A percentile compares a stretch with the other conserved stretches of the same genome.
Conservation (phyloP, 345 rosid species). For the Isatis tinctoria region DNA sequence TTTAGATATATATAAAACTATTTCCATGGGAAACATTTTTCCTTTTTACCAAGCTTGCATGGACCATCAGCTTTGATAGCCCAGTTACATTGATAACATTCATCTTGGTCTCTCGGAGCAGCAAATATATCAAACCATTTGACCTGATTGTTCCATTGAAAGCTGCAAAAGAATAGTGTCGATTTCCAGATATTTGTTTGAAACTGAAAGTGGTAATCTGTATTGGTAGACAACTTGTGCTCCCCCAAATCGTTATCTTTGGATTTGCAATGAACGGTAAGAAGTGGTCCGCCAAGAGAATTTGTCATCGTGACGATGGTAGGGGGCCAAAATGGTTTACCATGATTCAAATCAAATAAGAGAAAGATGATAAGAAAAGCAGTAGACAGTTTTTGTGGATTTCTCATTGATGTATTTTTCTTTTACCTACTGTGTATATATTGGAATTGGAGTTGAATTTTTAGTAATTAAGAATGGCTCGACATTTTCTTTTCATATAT, state of each 20-base stretch:
- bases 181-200: background rate
- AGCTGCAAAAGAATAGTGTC: constrained; percentile 12
- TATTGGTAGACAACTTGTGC: background rate
- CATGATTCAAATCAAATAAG: background rate
- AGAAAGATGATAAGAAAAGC: background rate
- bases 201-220: background rate
- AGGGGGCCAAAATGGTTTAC: background rate
- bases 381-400: background rate
- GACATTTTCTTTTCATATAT: no score
- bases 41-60: background rate
- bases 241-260: background rate
- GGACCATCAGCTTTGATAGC: background rate
- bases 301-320: background rate
- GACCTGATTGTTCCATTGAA: background rate
- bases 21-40: background rate
- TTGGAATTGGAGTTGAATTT: background rate
- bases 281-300: background rate
- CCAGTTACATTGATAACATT: background rate
- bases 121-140: constrained; percentile 4
- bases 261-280: constrained; percentile 13
- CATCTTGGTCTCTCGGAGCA: background rate
- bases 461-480: background rate
- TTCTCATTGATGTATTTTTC: background rate
- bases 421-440: background rate
- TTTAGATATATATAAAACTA: background rate